Evolutionary conservation across 1,139 yeast species (phyloP).

Genomic region (Meyerozyma elateridarum): DNA sequence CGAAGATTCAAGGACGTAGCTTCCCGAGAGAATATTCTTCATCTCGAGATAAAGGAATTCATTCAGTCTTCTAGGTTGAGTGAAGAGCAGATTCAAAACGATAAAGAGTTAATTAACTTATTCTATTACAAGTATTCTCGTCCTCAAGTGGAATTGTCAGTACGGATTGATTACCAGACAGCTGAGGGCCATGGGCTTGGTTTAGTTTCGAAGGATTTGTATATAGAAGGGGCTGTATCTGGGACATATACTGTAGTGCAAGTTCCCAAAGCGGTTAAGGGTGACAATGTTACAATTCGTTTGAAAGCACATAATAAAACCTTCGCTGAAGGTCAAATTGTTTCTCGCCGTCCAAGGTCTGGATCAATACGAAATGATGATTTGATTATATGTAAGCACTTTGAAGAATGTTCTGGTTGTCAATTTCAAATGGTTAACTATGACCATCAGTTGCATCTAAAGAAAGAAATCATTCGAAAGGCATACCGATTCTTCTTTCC

Average conservation of each 20-base stretch:
- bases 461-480: slow-evolving; percentile 25
- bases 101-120: neutral
- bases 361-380: slow-evolving; percentile 20
- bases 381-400: slow-evolving; percentile 57
- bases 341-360: slow-evolving; percentile 15
- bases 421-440: slow-evolving; percentile 42
- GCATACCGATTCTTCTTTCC: slow-evolving; percentile 37
- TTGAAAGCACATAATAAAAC: slow-evolving; percentile 27
- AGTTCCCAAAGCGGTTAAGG: slow-evolving; percentile 37
- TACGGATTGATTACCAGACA: slow-evolving; percentile 26
- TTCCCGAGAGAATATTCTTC: slow-evolving; percentile 20
- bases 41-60: slow-evolving; percentile 23
- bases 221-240: slow-evolving; percentile 12
- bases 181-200: slow-evolving; percentile 39
- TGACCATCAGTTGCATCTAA: slow-evolving; percentile 33
- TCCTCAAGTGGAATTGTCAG: slow-evolving; percentile 5
- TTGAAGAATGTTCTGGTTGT: slow-evolving; percentile 62
- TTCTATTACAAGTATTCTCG: neutral
- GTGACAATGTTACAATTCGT: slow-evolving; percentile 30
- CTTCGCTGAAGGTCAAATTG: slow-evolving; percentile 29
- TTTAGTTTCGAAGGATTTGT: slow-evolving; percentile 21
- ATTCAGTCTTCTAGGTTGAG: slow-evolving; percentile 10
- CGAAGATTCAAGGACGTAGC: slow-evolving; percentile 17
- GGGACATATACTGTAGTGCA: slow-evolving; percentile 22
- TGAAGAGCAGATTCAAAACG: neutral